Base-by-base conservation (phyloP, 2,329 filamentous ascomycete genomes). In the Fusarium tjaetaba region DNA sequence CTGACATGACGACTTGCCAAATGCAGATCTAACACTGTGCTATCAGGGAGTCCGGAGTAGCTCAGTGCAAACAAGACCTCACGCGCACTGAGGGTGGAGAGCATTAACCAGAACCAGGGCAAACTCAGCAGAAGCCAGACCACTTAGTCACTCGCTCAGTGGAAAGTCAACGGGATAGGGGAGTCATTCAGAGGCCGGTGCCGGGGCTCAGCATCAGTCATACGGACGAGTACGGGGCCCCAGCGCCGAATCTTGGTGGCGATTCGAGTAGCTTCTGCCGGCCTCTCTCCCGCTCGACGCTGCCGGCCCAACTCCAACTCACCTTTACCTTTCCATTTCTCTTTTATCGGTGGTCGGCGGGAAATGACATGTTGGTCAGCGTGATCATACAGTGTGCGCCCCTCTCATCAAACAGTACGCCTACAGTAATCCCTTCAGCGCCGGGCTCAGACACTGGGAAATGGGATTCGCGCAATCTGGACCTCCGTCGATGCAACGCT, bases 281-380 rank as follows among this genome's bases (percentile, higher is more conserved):
- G 51, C 56, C 49, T 69, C 55, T 56, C 32, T 52, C 49, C 49
- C 49, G 49, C n/a, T 36, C n/a, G 18, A 36, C 48, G 52, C 52
- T 70, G 60, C 71, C 60, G 68, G 64, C 63, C 39, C 15, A 36
- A 16, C 49, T 36, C 39, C 15, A 36, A 16, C 49, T 36, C 32
- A 52, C n/a, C n/a, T 22, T 39, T 61, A 20, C 63, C 45, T 65
- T 56, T 55, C 32, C 63, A 41, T 61, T 56, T 55, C 32, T 32
- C 26, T 48, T 42, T 32, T 59, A 51, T 51, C 46, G 66, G 58
- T 73, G 69, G 73, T 70, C 64, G 67, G 65, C 60, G 70, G 75
- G 76, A 77, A 77, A 77, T 77, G 73, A 76, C 68, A 71, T 72
- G 63, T 70, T 77, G 61, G 68, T 67, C 78, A 76, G 67, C 76